Base-by-base conservation (phyloP, 768 basidiomycete species). In the Sporobolomyces phaffii region DNA sequence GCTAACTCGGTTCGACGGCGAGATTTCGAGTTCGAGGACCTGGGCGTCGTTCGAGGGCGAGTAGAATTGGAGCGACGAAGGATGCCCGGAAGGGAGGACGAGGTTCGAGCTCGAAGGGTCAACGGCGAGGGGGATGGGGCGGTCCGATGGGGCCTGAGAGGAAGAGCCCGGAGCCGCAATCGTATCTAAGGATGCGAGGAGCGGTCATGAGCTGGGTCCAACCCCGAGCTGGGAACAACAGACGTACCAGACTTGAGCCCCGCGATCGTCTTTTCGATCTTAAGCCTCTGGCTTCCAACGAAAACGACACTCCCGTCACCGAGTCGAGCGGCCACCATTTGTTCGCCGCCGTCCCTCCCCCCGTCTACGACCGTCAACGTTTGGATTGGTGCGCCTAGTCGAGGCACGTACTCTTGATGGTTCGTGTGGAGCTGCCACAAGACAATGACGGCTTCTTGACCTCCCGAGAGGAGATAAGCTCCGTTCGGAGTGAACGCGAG, bases 361-460 rank as follows among this genome's bases (percentile, higher is more conserved):
- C 77, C 69, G n/a, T 63, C 62, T 15, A 70, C 64, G 47, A 88
- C 79, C 5, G 85, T 82, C 38, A 93, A 81, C 40, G 84, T 85
- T 73, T 82, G 83, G 60, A 97, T 89, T 7, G 91, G 86, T 5
- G 91, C 87, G 22, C 94, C 93, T 15, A 98, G 81, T 56, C 96
- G 85, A 36, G 96, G 92, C 2, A 98, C 84, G 75, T 90, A 98
- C 77, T 96, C 92, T 76, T 86, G 87, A 77, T 86, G 89, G 7
- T 89, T 89, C 0, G 87, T 85, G 69, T 90, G 87, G 45, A 99
- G 77, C 75, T 96, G 91, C 96, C 96, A 99, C 64, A 94, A 87
- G 43, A 98, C 93, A n/a, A 99, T 78, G 14, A 97, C 94, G 36
- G 88, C 84, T 77, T 98, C 96, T 77, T 96, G 91, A 49, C 96